Evolutionary conservation across 495 filamentous ascomycete genomes (phyloP), one percentile per base, ranked within the genome.

Genomic region (Endocarpon pusillum): DNA sequence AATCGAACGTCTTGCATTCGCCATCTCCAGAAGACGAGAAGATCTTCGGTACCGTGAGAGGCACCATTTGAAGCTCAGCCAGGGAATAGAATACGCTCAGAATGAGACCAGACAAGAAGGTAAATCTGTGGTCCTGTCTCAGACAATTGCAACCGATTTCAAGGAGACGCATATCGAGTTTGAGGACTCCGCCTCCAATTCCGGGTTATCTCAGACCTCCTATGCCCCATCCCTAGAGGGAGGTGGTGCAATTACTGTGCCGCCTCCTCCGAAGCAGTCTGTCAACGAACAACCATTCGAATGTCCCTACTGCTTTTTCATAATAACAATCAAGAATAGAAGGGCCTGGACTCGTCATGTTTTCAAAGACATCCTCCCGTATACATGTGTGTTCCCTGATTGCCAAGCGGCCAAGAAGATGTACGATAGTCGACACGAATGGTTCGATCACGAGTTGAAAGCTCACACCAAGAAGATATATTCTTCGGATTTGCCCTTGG

Each of bases 321-420:
- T 48, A 2, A 51, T 46, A 29, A 40, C 38, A 2, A 33, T 40
- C n/a, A 10, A 12, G 3, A 24, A 38, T n/a, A 22, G 23, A 8
- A 21, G 21, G 11, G 32, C 28, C 16, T 52, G 50, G 49, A 36
- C 35, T 9, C 38, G 39, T 1, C 52, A 55, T 42, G 29, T 55
- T n/a, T 53, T 54, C 28, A 30, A 32, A 1, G 52, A 55, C 15
- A 19, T 55, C 15, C 41, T 42, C 42, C 48, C 52, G 3, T 55
- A 55, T 35, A 23, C 42, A 1, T 54, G 52, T 29, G 9, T 45
- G 1, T 41, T 42, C 9, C 21, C 32, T 0, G 23, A 23, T 6
- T 56, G 53, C 28, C 14, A 27, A 0, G 44, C 41, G 3, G 43
- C 46, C 2, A 31, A 43, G 10, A 39, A 35, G 19, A 32, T 54